Evolutionary conservation across 257 asterid species (phyloP).

Genomic region (Jasminum sambac): DNA sequence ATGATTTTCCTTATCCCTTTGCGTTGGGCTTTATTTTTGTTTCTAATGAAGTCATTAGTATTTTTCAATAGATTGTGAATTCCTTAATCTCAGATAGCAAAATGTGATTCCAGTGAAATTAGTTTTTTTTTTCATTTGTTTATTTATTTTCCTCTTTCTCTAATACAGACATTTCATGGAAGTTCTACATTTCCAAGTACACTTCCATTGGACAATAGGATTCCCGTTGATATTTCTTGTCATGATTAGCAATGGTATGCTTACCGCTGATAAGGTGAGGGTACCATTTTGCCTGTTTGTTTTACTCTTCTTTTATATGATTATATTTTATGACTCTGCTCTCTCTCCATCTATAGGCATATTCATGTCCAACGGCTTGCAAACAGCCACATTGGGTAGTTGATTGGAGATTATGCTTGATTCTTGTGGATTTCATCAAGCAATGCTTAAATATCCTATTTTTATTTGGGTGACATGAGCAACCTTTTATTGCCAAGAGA

Average conservation of each 20-base stretch:
- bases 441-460: background rate
- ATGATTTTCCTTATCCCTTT: background rate
- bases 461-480: background rate
- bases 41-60: background rate
- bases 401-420: background rate
- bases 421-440: background rate
- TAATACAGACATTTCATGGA: constrained; percentile 29
- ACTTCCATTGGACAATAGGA: constrained; percentile 6
- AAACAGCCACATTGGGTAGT: background rate
- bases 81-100: background rate
- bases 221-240: constrained; percentile 26
- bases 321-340: background rate
- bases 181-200: constrained; percentile 21
- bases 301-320: background rate
- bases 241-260: constrained; percentile 14
- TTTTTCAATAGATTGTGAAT: background rate
- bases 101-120: background rate
- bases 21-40: background rate
- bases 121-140: background rate
- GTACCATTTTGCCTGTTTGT: constrained; percentile 1
- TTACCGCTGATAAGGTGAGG: constrained; percentile 38
- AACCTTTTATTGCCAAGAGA: background rate
- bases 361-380: background rate
- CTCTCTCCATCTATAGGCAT: background rate
- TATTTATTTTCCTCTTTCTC: background rate